Evolutionary conservation across 2,329 filamentous ascomycete genomes (phyloP), one percentile per base, ranked within the genome.

Genomic region (Trichoderma pleuroti): DNA sequence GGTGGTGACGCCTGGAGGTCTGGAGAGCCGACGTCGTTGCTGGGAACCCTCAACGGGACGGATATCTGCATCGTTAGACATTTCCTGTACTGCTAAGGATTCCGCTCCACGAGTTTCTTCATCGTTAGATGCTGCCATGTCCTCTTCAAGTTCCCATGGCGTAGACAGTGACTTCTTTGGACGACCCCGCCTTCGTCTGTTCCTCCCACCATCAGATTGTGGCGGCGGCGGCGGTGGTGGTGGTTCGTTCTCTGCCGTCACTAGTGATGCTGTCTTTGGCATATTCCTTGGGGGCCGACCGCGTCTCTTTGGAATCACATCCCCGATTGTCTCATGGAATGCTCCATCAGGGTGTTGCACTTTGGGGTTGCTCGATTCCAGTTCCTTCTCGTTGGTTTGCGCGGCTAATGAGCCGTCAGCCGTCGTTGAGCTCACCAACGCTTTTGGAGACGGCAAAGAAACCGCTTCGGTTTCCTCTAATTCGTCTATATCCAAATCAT

Each of bases 401-500:
- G 28, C 4, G 14, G 28, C 56, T 34, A 60, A 77, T n/a, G 81
- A 78, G 26, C 65, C 72, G 18, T 73, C 72, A n/a, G 21, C 36
- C 59, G 14, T 52, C 67, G 54, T 56, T 42, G 68, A 67, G 49
- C 72, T 68, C 26, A 52, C 63, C 16, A 71, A 28, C 46, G 30
- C 56, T 11, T 34, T 34, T 21, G 46, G 57, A 14, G 49, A 46
- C n/a, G 2, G 24, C 30, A 24, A 18, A 71, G 70, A 54, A 46
- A 68, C 64, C 71, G 81, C 76, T 82, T 69, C n/a, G 78, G 57
- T 42, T 84, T 83, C 83, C 36, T 86, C 84, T 5, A 83, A 81
- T 9, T 80, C 78, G 26, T 81, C 81, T 10, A 76, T 69, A 8
- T 82, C 80, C 42, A 73, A 42, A 56, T 87, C 82, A 34, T 85